Base-by-base conservation (phyloP, 768 basidiomycete genomes). In the Suillus discolor region DNA sequence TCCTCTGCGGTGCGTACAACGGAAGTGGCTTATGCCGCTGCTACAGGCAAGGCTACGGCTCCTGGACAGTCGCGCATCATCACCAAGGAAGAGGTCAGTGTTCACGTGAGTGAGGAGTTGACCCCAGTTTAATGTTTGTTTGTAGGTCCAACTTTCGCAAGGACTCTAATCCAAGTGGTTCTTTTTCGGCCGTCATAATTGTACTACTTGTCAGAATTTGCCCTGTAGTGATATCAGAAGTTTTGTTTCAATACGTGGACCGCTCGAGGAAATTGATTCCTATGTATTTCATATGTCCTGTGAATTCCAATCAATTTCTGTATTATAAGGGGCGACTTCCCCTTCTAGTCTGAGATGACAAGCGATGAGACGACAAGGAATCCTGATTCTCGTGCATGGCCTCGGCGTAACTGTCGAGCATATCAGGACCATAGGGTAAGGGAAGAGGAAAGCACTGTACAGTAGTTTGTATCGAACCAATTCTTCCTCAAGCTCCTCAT, bases 401-500 rank as follows among this genome's bases (percentile, higher is more conserved):
- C 77, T 93, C 92, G 16, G 92, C 85, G 65, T 85, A 85, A 53
- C 84, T 85, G 65, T 49, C n/a, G 12, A 20, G 49, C 20, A 20
- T 3, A 4, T 61, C 18, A 61, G 39, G 28, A 38, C 64, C 49
- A 72, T 60, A 25, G 28, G 1, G 12, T 23, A 25, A n/a, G 6
- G 7, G 36, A 16, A 23, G 2, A 20, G 11, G 31, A 61, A 11
- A 2, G 54, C 23, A 34, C 67, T 67, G 42, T 36, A 96, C 93
- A 97, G 75, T 54, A 97, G 80, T 79, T 97, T 97, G 79, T 97
- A 98, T 49, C 92, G 88, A 45, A 99, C 96, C 20, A 99, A 86
- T 75, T 99, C 94, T 65, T 89, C 85, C 76, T 99, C 97, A 66
- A 97, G 83, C 74, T 98, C 96, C 74, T 99, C 97, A 70, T 93